Base-by-base conservation (phyloP, 2,329 filamentous ascomycete genomes). In the Acrocalymma vagum region DNA sequence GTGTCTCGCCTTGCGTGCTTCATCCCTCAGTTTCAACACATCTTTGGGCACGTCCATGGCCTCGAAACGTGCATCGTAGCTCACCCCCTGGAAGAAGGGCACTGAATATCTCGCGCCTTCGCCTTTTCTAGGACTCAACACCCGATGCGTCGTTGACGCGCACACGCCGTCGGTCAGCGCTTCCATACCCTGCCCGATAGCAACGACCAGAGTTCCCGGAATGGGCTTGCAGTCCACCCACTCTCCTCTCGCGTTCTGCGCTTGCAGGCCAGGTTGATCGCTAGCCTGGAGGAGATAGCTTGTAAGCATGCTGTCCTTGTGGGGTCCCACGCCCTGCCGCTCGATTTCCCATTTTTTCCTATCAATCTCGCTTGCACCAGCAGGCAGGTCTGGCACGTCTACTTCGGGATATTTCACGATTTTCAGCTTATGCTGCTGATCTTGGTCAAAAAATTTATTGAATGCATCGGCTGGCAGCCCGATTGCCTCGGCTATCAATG, bases 61-160 rank as follows among this genome's bases (percentile, higher is more conserved):
- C 62, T 90, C 89, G 64, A 95, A 95, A 13, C 82, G 81, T 0
- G 88, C 84, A 65, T 91, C 88, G 42, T 89, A 84, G 58, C 84
- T 84, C 45, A 95, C 88, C 15, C 90, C 90, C 67, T 94, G 90
- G 74, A 95, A 95, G 72, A 95, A 95, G 0, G 90, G 90, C 31
- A 95, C 86, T 6, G 84, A 88, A 73, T 85, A 93, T 38, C 90
- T 78, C 21, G 90, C 78, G 4, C 89, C 90, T 8, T 80, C 74
- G 9, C 88, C 89, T 6, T 82, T 81, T 1, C 74, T 62, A 0
- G 90, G 90, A 20, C 83, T 87, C n/a, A 94, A 76, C 23, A 95
- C 90, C 8, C 90, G 80, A 69, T 95, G 90, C 26, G 90, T 94
- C 3, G 90, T 95, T 48, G 83, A 74, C 51, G 86, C 84, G 66